Conservation (phyloP, 352 stramenopile genomes). For the Phytophthora pinifolia region DNA sequence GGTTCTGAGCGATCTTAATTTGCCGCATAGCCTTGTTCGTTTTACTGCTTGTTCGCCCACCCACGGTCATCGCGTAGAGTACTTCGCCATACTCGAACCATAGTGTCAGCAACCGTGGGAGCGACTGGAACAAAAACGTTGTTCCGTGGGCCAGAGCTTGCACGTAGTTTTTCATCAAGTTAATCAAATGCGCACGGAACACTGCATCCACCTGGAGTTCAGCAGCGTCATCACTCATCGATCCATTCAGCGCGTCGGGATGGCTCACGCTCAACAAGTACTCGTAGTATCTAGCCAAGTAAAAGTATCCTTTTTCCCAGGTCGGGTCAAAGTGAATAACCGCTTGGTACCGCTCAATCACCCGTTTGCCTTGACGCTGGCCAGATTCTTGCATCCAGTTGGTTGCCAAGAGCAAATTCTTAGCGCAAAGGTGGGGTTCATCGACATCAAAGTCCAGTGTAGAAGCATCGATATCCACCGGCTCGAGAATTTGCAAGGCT, state of each 20-base stretch:
- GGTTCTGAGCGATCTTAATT: conserved; percentile 56
- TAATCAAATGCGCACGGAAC: conserved; percentile 78
- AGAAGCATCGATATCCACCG: conserved; percentile 72
- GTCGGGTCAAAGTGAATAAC: conserved; percentile 93
- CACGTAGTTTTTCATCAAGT: conserved; percentile 95
- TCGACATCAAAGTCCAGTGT: conserved; percentile 78
- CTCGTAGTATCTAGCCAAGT: conserved; percentile 90
- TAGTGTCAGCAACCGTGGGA: conserved; percentile 96
- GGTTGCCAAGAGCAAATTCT: conserved; percentile 92
- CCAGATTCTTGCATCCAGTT: conserved; percentile 96
- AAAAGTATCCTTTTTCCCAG: conserved; percentile 95
- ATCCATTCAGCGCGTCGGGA: conserved; percentile 39
- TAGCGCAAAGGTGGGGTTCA: conserved; percentile 75
- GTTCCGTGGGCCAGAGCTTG: conserved; percentile 73
- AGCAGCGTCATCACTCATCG: conserved; percentile 42
- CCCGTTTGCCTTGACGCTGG: conserved; percentile 92
- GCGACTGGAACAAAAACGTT: conserved; percentile 98
- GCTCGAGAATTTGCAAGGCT: conserved; percentile 81
- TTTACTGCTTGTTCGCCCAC: conserved; percentile 36
- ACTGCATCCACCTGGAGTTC: conserved; percentile 49
- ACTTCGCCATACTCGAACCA: conserved; percentile 97
- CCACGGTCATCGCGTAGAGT: conserved; percentile 37
- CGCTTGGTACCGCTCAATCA: conserved; percentile 94
- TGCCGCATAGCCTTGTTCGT: conserved; percentile 64
- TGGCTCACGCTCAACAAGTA: conserved; percentile 85